Conservation (phyloP, 164 flowering plant genomes). For the Aristolochia fimbriata region DNA sequence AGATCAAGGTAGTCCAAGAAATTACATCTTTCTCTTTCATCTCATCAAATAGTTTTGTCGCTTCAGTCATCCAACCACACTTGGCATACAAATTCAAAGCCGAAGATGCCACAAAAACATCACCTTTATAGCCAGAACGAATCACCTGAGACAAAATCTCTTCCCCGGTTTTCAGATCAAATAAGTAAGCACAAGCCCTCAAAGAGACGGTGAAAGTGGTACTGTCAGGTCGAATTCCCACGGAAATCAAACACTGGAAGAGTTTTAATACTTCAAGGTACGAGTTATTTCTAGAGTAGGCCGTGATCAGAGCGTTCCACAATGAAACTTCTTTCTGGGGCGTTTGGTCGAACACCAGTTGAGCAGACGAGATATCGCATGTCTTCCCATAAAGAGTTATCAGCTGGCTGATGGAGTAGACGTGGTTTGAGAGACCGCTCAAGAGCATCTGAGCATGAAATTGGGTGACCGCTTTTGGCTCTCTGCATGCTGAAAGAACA, state of each 20-base stretch:
- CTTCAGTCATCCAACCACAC: slow-evolving; percentile 17
- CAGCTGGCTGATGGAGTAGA: slow-evolving; percentile 10
- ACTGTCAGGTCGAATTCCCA: slow-evolving; percentile 15
- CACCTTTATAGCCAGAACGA: slow-evolving; percentile 15
- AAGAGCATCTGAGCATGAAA: slow-evolving; percentile 17
- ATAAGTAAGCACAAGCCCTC: slow-evolving; percentile 13
- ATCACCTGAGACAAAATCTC: slow-evolving; percentile 6
- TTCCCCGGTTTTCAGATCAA: slow-evolving; percentile 13
- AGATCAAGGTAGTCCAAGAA: slow-evolving; percentile 19
- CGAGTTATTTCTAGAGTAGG: slow-evolving; percentile 9
- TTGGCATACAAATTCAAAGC: slow-evolving; percentile 19
- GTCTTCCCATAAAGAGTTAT: slow-evolving; percentile 12
- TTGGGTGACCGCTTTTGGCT: slow-evolving; percentile 19
- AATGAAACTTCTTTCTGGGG: slow-evolving; percentile 9
- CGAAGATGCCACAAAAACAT: slow-evolving; percentile 22
- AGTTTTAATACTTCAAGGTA: slow-evolving; percentile 9
- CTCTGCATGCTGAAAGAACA: slow-evolving; percentile 10
- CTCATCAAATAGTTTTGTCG: slow-evolving; percentile 10
- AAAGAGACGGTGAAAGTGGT: slow-evolving; percentile 18
- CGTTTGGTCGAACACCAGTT: slow-evolving; percentile 14
- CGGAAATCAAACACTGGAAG: slow-evolving; percentile 1
- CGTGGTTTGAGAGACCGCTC: slow-evolving; percentile 8
- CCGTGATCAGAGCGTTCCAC: slow-evolving; percentile 24
- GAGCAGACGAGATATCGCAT: slow-evolving; percentile 16
- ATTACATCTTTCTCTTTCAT: slow-evolving; percentile 18